phyloP scores from a whole-genome alignment of 1,139 yeast species.

The Candida mesenterica region DNA sequence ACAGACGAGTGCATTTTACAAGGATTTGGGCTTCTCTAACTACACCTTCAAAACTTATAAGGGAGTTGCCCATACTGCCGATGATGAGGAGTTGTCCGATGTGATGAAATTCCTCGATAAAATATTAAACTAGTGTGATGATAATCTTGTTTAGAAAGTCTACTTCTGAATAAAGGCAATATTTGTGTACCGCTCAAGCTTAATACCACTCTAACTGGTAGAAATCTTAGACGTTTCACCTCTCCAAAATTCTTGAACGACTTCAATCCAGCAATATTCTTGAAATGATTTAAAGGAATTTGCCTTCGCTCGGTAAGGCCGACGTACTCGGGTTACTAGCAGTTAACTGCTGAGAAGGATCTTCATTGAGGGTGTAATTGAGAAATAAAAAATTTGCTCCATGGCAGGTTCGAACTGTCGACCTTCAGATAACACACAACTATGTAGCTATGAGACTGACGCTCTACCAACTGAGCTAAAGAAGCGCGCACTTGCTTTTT shows the following conservation, averaged over 20 bases:
- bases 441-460: conserved; percentile 42
- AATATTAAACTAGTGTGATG: conserved; percentile 8
- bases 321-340: too few species aligned
- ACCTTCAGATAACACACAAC: conserved; percentile 39
- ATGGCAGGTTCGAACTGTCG: conserved; percentile 58
- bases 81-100: conserved; percentile 64
- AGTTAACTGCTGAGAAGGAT: too few species aligned
- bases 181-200: neutral
- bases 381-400: conserved; percentile 39
- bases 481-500: too few species aligned
- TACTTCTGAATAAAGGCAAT: too few species aligned
- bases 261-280: too few species aligned
- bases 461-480: conserved; percentile 54
- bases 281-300: too few species aligned
- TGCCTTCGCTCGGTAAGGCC: too few species aligned
- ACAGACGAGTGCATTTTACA: conserved; percentile 46
- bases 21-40: conserved; percentile 50
- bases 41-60: conserved; percentile 57
- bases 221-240: too few species aligned
- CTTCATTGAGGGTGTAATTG: too few species aligned
- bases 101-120: conserved; percentile 49
- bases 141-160: too few species aligned
- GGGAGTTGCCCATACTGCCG: conserved; percentile 67
- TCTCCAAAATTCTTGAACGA: too few species aligned
- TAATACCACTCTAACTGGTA: too few species aligned